A percentile compares a stretch with the other conserved stretches of the same genome.
phyloP scores from a whole-genome alignment of 164 flowering plant species.

The Tinospora cordifolia region DNA sequence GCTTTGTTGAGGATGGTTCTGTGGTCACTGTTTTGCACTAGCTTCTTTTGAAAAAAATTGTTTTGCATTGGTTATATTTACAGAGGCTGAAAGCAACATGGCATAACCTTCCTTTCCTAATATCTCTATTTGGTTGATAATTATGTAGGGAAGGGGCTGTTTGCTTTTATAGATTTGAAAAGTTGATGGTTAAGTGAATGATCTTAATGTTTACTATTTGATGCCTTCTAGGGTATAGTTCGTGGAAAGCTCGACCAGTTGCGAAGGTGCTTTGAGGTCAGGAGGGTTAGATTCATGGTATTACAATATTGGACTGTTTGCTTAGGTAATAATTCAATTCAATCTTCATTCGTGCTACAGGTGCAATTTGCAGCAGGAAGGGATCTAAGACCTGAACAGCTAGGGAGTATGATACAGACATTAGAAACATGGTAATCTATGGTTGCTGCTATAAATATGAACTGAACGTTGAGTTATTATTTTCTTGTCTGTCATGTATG shows the following conservation, averaged over 20 bases:
- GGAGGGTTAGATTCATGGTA: conserved; percentile 2
- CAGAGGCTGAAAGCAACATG: neutral
- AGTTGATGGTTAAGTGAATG: neutral
- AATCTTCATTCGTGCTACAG: conserved; percentile 31
- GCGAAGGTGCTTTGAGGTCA: conserved; percentile 90
- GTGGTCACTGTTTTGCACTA: neutral
- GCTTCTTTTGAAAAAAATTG: neutral
- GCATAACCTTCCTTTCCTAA: neutral
- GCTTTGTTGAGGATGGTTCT: neutral
- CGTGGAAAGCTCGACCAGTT: conserved; percentile 95
- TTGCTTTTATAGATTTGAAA: neutral
- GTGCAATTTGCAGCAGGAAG: conserved; percentile 99
- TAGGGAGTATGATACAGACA: conserved; percentile 73
- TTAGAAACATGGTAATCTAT: conserved; percentile 58
- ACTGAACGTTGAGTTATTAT: neutral
- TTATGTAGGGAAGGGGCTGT: neutral
- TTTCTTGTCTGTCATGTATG: neutral
- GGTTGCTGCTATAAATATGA: neutral
- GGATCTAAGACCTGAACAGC: conserved; percentile 88
- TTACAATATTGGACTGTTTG: neutral
- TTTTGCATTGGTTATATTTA: neutral
- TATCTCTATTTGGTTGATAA: neutral
- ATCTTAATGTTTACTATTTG: conserved; percentile 5
- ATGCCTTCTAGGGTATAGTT: conserved; percentile 65
- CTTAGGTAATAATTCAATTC: neutral